Evolutionary conservation across 2,329 filamentous ascomycete species (phyloP), one percentile per base, ranked within the genome.

Genomic region (Purpureocillium takamizusanense): DNA sequence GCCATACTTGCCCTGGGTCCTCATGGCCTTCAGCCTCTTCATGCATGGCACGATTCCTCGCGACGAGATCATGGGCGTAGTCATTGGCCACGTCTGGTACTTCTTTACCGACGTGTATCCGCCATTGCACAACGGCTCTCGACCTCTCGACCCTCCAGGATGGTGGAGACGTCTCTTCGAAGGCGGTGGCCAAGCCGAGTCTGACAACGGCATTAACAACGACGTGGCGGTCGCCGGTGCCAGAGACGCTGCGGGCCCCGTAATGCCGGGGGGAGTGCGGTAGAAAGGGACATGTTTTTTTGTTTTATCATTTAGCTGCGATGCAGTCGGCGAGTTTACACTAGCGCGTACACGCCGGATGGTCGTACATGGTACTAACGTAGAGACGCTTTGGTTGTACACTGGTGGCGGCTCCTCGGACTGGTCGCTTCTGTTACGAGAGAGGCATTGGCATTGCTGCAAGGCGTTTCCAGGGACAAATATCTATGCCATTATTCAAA

Each of bases 61-160:
- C 63, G 92, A 97, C 59, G 92, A 98, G 67, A 83, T 98, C 46
- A 87, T 94, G 67, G 92, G 92, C 4, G 87, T 95, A 13, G 79
- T 92, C 9, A 89, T 97, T 30, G 92, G 92, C 9, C 92, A 98
- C 62, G 74, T 97, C 31, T 97, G 89, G 83, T 98, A 97, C 62
- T 98, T 95, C 66, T 95, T 97, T 62, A 86, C 81, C 42, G 92
- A 98, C 59, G 89, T 98, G 13, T 98, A 95, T 61, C 92, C 92
- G 4, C 85, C 88, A 3, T 74, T 95, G 32, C 86, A 95, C 62
- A 80, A 83, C 46, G 87, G 87, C 14, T 81, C 83, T 37, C 75
- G 86, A 40, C 92, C 92, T 1, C 70, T 98, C 35, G 90, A 95
- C 51, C 90, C 92, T 29, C 92, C 92, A 0, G 66, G 68, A 42